Percentiles rank a stretch among this genome's conserved stretches.
These are phyloP conservation scores for Ormosia emarginata DNA, from an alignment of 306 rosid species.

Conservation along the genomic window DNA sequence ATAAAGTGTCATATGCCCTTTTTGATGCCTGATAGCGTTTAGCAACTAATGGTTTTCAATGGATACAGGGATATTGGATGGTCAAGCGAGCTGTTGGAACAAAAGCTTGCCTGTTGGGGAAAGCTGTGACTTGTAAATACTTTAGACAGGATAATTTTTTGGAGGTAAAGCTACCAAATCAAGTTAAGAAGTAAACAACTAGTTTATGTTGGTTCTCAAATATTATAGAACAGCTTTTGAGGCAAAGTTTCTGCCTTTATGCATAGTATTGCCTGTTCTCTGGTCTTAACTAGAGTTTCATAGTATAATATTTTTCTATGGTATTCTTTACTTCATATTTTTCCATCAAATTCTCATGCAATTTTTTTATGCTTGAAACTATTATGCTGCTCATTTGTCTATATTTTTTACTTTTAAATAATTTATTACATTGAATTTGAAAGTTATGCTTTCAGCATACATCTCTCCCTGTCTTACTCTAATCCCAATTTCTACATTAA, in stretches of 20 bases:
- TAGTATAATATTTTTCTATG: not conserved
- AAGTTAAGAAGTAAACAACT: not conserved
- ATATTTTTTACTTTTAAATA: not conserved
- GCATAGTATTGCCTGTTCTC: not conserved
- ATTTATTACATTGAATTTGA: not conserved
- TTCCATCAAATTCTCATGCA: not conserved
- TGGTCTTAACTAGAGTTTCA: not conserved
- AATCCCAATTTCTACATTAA: not conserved
- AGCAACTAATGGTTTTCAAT: constrained; percentile 28
- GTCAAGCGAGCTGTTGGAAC: constrained; percentile 99
- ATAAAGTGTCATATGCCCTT: not conserved
- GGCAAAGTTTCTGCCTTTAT: not conserved
- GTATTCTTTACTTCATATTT: not conserved
- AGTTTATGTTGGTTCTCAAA: not conserved
- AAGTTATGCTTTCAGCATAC: not conserved
- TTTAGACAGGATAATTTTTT: constrained; percentile 78
- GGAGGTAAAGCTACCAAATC: constrained; percentile 55
- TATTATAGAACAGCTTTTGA: not conserved
- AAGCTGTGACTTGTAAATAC: constrained; percentile 89
- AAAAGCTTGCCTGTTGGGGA: constrained; percentile 92
- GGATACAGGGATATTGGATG: constrained; percentile 93
- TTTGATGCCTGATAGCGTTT: not conserved
- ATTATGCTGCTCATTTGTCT: not conserved
- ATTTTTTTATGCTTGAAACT: not conserved
- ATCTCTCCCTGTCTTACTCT: not conserved